Evolutionary conservation across 192 early-diverging fungal species (phyloP), one percentile per base, ranked within the genome.

Genomic region (Diversispora eburnea): DNA sequence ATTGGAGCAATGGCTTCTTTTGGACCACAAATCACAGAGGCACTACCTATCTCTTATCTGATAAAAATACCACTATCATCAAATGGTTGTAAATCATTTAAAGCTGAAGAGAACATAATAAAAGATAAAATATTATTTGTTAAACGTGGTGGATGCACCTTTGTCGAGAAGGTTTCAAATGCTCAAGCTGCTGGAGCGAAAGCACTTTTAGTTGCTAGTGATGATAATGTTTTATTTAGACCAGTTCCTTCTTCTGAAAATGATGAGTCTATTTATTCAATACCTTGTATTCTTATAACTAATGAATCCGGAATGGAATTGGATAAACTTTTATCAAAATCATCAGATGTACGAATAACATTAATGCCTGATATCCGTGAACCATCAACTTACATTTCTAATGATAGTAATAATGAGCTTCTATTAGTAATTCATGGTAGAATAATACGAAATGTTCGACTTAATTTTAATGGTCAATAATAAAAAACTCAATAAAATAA

Each of bases 131-230:
- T 83, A 39, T 13, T 84, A 39, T 60, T 84, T 0, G 76, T 86
- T 0, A 76, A 77, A 20, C 67, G 85, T 7, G 82, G 85, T 0
- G 52, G 60, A 17, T 86, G 85, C 71, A 48, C 74, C 3, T 86
- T 86, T 57, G 70, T 77, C 9, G 65, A 81, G 12, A 84, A 86
- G 56, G 80, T 75, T 0, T 69, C 72, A n/a, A 70, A 76, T 51
- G 83, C 83, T 1, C 83, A 86, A 46, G 54, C 61, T 7, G 83
- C 85, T 0, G 82, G 80, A 1, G 85, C 83, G 6, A 66, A 70
- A 13, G 76, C 74, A 0, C 72, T 86, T 4, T 55, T 86, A 0
- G 77, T 86, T 61, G 75, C 81, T 46, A 75, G 67, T 41, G 72
- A 83, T 25, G 78, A 82, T 0, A 68, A 45, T 22, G 7, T 52